These are phyloP conservation scores for Thecaphora frezii DNA, from an alignment of 1,284 basidiomycete species.

Conservation along the genomic window DNA sequence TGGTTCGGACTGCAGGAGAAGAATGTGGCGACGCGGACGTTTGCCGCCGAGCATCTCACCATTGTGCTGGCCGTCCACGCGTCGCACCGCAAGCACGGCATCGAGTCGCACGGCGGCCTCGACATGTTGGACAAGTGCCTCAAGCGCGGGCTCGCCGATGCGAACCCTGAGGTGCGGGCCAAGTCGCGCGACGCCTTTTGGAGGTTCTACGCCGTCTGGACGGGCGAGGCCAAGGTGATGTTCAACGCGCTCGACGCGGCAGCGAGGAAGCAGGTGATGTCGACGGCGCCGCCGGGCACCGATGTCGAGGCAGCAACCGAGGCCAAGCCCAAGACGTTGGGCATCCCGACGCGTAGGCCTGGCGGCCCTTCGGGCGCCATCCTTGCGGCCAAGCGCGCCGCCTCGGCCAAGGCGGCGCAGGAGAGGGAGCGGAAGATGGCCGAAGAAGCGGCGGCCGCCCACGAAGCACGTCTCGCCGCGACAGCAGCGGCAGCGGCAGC, in stretches of 20 bases:
- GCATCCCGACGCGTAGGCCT: constrained; percentile 15
- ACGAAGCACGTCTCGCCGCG: constrained; percentile 24
- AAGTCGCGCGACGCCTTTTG: constrained; percentile 76
- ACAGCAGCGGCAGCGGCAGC: constrained; percentile 14
- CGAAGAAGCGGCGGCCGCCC: constrained; percentile 30
- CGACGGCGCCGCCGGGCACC: constrained; percentile 61
- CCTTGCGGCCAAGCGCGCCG: constrained; percentile 54
- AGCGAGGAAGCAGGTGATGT: constrained; percentile 79
- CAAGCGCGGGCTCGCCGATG: constrained; percentile 73
- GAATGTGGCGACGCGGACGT: constrained; percentile 75
- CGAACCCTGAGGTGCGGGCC: constrained; percentile 78
- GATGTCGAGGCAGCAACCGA: constrained; percentile 18
- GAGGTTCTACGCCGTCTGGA: constrained; percentile 77
- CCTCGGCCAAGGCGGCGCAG: constrained; percentile 33
- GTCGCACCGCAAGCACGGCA: constrained; percentile 34
- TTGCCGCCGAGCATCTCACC: constrained; percentile 61
- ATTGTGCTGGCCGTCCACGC: constrained; percentile 57
- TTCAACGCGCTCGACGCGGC: constrained; percentile 71
- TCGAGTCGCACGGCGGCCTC: constrained; percentile 64
- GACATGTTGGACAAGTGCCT: constrained; percentile 67
- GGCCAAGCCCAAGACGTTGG: constrained; percentile 13
- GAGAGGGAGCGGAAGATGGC: constrained; percentile 36
- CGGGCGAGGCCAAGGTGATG: constrained; percentile 68
- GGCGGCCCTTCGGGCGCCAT: constrained; percentile 47
- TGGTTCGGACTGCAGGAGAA: constrained; percentile 79